Conservation (phyloP, 2,329 filamentous ascomycete species). For the Pleoardoris graminearum region DNA sequence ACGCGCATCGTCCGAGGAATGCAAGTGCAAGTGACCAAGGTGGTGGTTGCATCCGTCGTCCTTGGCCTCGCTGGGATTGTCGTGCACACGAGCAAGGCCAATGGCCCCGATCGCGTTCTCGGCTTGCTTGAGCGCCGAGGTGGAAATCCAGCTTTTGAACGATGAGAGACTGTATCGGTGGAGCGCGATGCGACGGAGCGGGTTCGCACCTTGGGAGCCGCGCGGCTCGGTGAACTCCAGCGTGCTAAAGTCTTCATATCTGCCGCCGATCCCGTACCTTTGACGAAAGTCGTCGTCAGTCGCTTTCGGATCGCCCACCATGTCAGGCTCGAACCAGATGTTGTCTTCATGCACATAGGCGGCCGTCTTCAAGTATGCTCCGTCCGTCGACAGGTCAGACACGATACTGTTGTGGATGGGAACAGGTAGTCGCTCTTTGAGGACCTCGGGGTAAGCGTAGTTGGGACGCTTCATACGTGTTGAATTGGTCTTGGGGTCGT, state of each 20-base stretch:
- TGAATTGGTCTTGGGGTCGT: constrained; percentile 23
- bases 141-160: constrained; percentile 17
- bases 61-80: background rate
- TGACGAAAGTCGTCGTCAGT: constrained; percentile 16
- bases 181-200: constrained; percentile 25
- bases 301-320: constrained; percentile 30
- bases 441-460: constrained; percentile 36
- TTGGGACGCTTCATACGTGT: constrained; percentile 38
- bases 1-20: constrained; percentile 11
- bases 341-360: constrained; percentile 22
- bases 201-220: constrained; percentile 18
- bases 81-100: constrained; percentile 20
- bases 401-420: constrained; percentile 33
- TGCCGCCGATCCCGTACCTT: constrained; percentile 20
- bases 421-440: constrained; percentile 29
- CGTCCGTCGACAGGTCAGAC: constrained; percentile 25
- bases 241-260: constrained; percentile 31
- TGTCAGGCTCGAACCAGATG: constrained; percentile 31
- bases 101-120: constrained; percentile 29
- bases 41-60: constrained; percentile 27
- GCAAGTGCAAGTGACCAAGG: constrained; percentile 21
- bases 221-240: constrained; percentile 29
- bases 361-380: constrained; percentile 23
- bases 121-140: constrained; percentile 17
- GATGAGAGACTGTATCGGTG: constrained; percentile 27